Evolutionary conservation across 2,329 filamentous ascomycete species (phyloP).

Genomic region (Ceratocystis papillata): DNA sequence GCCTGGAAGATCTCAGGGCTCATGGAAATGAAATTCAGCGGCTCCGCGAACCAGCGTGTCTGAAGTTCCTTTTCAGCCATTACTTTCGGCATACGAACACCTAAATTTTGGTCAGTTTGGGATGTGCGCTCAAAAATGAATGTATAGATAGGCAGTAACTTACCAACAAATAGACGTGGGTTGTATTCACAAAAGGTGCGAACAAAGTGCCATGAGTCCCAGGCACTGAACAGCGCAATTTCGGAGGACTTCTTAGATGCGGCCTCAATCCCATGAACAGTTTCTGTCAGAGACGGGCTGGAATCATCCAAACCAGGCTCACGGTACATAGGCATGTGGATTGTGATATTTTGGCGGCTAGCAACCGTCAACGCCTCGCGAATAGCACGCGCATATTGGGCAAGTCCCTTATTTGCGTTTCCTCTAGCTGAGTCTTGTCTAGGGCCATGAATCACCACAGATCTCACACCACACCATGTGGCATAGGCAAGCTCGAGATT

Average conservation of each 20-base stretch:
- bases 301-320: constrained; percentile 50
- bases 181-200: constrained; percentile 78
- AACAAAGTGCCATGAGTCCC: constrained; percentile 91
- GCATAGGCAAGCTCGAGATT: constrained; percentile 90
- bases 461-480: constrained; percentile 82
- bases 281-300: constrained; percentile 41
- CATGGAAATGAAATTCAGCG: constrained; percentile 51
- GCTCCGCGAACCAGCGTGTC: constrained; percentile 59
- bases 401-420: constrained; percentile 41
- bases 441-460: constrained; percentile 72
- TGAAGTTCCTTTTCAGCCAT: constrained; percentile 52
- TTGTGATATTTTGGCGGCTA: constrained; percentile 64
- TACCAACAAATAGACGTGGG: constrained; percentile 71
- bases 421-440: constrained; percentile 48
- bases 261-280: constrained; percentile 26
- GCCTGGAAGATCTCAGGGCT: constrained; percentile 44
- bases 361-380: constrained; percentile 67
- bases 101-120: constrained; percentile 16
- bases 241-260: constrained; percentile 37
- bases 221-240: constrained; percentile 63
- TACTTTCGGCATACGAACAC: constrained; percentile 40
- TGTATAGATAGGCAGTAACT: constrained; percentile 24
- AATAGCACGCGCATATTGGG: constrained; percentile 74
- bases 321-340: constrained; percentile 76
- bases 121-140: neutral